Conservation (phyloP, 2,329 filamentous ascomycete species). For the Xylariaceae sp. region DNA sequence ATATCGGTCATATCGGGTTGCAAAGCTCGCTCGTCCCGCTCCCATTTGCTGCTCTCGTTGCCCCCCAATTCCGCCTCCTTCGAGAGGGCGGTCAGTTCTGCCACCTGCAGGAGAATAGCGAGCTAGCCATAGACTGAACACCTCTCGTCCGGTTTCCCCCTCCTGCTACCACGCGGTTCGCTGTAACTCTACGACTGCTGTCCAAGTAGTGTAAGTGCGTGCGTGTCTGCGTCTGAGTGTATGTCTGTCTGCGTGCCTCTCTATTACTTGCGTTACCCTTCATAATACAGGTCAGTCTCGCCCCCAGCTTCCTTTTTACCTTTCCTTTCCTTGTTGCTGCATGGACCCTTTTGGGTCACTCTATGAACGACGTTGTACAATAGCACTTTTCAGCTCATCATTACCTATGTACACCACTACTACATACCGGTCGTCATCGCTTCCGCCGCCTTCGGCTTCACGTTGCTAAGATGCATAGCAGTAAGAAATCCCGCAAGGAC, state of each 20-base stretch:
- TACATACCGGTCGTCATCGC: conserved; percentile 23
- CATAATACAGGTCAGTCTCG: conserved; percentile 34
- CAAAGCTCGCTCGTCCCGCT: conserved; percentile 22
- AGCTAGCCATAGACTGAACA: conserved; percentile 30
- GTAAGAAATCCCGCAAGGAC: conserved; percentile 44
- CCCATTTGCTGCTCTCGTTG: conserved; percentile 32
- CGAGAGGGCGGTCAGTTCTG: conserved; percentile 30
- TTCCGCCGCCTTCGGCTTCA: conserved; percentile 27
- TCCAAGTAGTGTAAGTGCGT: conserved; percentile 12
- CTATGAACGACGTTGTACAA: conserved; percentile 32
- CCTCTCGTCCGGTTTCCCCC: conserved; percentile 27
- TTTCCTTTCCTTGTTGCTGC: conserved; percentile 21
- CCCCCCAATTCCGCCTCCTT: conserved; percentile 26
- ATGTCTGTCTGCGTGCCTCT: no score
- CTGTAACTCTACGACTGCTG: conserved; percentile 29
- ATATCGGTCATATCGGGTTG: conserved; percentile 30
- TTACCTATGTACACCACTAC: conserved; percentile 25
- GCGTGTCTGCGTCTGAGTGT: conserved; percentile 18
- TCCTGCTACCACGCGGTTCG: conserved; percentile 31
- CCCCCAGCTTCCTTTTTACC: conserved; percentile 19
- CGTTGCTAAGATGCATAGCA: conserved; percentile 50
- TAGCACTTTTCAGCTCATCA: conserved; percentile 25
- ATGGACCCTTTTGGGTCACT: conserved; percentile 37
- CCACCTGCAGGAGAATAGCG: conserved; percentile 25
- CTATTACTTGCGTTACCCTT: conserved; percentile 30